Percentiles rank a stretch among this genome's conserved stretches.
Evolutionary conservation across 2,329 filamentous ascomycete genomes (phyloP).

Genomic region (Trichoderma asperellum): DNA sequence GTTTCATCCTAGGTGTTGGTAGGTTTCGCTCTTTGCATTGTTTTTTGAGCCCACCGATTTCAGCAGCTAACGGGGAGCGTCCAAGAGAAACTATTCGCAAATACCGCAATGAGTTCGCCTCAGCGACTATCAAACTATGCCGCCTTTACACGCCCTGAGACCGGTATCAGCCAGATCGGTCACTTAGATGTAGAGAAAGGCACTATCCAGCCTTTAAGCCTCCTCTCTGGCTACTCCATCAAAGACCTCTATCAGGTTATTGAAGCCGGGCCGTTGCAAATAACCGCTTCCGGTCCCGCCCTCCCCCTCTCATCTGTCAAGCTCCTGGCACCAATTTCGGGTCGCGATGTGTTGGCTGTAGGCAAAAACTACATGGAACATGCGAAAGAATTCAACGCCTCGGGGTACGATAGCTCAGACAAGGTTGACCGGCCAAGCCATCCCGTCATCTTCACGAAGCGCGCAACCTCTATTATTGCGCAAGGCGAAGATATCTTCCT

Average conservation of each 20-base stretch:
- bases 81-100: not conserved
- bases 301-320: constrained; percentile 12
- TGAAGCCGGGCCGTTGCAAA: constrained; percentile 14
- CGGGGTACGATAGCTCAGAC: constrained; percentile 19
- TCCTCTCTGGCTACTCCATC: constrained; percentile 14
- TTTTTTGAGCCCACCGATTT: not conserved
- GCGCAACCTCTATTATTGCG: constrained; percentile 19
- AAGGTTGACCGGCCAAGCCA: constrained; percentile 18
- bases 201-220: constrained; percentile 6
- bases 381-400: constrained; percentile 19
- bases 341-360: constrained; percentile 14
- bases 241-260: constrained; percentile 14
- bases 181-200: not conserved
- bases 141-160: constrained; percentile 2
- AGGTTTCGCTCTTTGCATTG: not conserved
- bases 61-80: not conserved
- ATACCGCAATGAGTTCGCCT: constrained; percentile 22
- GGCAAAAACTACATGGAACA: constrained; percentile 25
- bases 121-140: constrained; percentile 10
- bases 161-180: not conserved
- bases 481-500: constrained; percentile 12
- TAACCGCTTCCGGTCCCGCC: not conserved
- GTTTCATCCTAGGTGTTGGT: not conserved
- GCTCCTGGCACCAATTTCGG: constrained; percentile 4
- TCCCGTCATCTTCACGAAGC: constrained; percentile 23